phyloP scores from a whole-genome alignment of 2,329 filamentous ascomycete species.

The Anthostomella pinea region DNA sequence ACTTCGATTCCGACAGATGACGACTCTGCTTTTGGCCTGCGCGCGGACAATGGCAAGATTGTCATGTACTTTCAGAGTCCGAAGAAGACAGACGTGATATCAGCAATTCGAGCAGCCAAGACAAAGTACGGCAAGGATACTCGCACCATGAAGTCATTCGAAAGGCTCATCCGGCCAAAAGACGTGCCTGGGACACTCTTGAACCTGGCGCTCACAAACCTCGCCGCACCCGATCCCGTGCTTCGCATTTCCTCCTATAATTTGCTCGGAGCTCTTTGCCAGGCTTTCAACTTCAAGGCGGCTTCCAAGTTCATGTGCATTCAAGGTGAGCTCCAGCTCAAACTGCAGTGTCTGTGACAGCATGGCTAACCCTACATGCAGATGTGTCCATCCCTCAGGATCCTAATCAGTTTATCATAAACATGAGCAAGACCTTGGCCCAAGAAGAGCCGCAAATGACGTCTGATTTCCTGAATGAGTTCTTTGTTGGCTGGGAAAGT shows the following conservation, averaged over 20 bases:
- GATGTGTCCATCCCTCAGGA: slow-evolving; percentile 63
- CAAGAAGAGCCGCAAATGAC: slow-evolving; percentile 64
- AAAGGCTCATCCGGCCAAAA: slow-evolving; percentile 65
- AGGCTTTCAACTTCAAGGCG: slow-evolving; percentile 64
- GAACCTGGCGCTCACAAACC: slow-evolving; percentile 65
- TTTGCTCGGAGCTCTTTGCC: slow-evolving; percentile 62
- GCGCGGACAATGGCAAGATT: slow-evolving; percentile 67
- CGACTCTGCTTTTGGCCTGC: slow-evolving; percentile 64
- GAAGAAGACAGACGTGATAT: slow-evolving; percentile 60
- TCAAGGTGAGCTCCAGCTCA: slow-evolving; percentile 45
- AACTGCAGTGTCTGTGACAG: not conserved
- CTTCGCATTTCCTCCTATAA: slow-evolving; percentile 66
- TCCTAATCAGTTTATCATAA: slow-evolving; percentile 61
- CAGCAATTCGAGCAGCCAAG: slow-evolving; percentile 62
- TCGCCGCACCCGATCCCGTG: slow-evolving; percentile 59
- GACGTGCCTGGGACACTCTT: slow-evolving; percentile 68
- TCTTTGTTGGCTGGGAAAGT: slow-evolving; percentile 70
- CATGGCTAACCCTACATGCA: slow-evolving; percentile 28
- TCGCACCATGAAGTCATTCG: slow-evolving; percentile 58
- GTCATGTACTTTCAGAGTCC: slow-evolving; percentile 70
- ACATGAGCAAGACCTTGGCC: slow-evolving; percentile 63
- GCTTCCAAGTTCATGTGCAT: slow-evolving; percentile 60
- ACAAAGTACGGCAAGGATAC: slow-evolving; percentile 63
- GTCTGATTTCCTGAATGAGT: slow-evolving; percentile 68
- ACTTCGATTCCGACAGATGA: slow-evolving; percentile 64